phyloP scores from a whole-genome alignment of 2,329 filamentous ascomycete species.

The Cordyceps cateniannulata region DNA sequence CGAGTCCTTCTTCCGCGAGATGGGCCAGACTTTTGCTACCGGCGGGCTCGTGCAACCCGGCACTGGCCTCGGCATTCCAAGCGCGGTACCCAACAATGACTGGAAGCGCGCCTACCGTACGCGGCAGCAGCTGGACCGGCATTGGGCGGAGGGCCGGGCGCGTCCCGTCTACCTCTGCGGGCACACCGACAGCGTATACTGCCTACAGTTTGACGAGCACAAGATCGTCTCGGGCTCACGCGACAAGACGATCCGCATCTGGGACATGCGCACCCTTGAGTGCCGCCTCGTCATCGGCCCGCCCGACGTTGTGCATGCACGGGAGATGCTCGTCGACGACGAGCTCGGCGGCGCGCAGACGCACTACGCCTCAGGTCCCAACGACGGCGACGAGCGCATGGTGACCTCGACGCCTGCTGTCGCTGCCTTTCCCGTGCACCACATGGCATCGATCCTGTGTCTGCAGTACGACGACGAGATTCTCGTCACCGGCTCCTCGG shows the following conservation, averaged over 20 bases:
- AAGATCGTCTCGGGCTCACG: constrained; percentile 97
- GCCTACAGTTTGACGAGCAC: constrained; percentile 93
- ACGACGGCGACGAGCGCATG: constrained; percentile 43
- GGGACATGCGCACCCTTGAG: constrained; percentile 85
- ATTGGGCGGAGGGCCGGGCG: constrained; percentile 75
- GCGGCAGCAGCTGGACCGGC: constrained; percentile 65
- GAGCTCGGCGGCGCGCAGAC: constrained; percentile 37
- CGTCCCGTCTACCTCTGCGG: constrained; percentile 85
- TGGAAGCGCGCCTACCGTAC: constrained; percentile 84
- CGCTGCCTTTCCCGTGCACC: constrained; percentile 58
- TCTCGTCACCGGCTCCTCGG: constrained; percentile 90
- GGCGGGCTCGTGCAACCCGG: constrained; percentile 46
- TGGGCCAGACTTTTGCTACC: constrained; percentile 54
- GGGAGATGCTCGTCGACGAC: constrained; percentile 44
- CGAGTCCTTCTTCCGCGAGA: constrained; percentile 56
- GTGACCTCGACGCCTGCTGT: constrained; percentile 46
- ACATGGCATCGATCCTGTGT: constrained; percentile 89
- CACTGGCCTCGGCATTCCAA: constrained; percentile 50
- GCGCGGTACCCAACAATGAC: constrained; percentile 55
- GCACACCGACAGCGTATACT: constrained; percentile 94
- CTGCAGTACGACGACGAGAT: constrained; percentile 91
- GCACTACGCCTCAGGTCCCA: constrained; percentile 50
- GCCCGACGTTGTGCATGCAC: constrained; percentile 52
- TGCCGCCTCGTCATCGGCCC: constrained; percentile 85
- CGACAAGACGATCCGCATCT: constrained; percentile 91